These are phyloP conservation scores for Cyclotella sp. DNA, from an alignment of 108 stramenopile species.

Conservation along the genomic window DNA sequence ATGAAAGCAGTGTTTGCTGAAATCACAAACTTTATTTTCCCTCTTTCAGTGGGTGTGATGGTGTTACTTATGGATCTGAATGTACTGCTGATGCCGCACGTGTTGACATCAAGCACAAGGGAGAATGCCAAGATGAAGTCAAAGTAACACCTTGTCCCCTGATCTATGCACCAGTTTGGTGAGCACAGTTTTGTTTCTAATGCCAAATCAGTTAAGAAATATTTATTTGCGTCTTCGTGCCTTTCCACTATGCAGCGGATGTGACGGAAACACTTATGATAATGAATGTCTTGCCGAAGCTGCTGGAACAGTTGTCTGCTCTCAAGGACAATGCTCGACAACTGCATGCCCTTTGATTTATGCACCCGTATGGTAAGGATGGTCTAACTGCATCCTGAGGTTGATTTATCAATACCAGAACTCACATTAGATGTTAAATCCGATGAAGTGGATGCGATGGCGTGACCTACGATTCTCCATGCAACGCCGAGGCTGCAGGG, in stretches of 20 bases:
- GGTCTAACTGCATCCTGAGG: background rate
- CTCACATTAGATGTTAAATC: background rate
- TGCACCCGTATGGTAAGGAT: background rate
- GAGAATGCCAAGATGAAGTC: conserved; percentile 16
- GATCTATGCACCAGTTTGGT: conserved; percentile 11
- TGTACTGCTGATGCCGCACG: conserved; percentile 5
- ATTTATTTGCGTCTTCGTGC: background rate
- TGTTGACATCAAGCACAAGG: conserved; percentile 15
- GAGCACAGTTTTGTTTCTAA: background rate
- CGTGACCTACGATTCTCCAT: background rate
- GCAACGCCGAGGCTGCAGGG: background rate
- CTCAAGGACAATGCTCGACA: background rate
- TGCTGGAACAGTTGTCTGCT: background rate
- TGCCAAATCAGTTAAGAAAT: background rate
- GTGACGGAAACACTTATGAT: background rate
- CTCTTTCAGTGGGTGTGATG: conserved; percentile 22
- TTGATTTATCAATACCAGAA: background rate
- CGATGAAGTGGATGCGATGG: background rate
- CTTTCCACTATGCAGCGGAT: background rate
- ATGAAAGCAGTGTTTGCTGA: background rate
- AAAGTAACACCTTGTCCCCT: background rate
- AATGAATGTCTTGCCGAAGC: background rate
- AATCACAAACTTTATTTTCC: background rate
- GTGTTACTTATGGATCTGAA: conserved; percentile 6
- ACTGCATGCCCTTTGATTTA: background rate